Conservation (phyloP, 768 basidiomycete species). For the Pilatotrama ljubarskyi region DNA sequence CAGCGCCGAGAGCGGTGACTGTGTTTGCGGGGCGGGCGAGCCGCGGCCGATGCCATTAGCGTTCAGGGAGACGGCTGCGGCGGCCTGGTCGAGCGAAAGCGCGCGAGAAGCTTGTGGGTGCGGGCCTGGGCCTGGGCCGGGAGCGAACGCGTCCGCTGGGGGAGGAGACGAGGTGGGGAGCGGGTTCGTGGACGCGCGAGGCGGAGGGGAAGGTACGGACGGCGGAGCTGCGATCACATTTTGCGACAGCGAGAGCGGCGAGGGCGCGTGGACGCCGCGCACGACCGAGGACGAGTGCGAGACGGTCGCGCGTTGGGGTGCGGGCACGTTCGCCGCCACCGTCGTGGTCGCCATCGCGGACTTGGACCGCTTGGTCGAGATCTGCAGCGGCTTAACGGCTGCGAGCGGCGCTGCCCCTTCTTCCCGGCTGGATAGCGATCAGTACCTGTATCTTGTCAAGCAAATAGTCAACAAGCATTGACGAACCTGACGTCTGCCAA, state of each 20-base stretch:
- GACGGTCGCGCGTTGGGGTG: slow-evolving; percentile 32
- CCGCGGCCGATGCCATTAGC: slow-evolving; percentile 5
- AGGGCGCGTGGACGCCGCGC: slow-evolving; percentile 38
- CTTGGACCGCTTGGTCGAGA: slow-evolving; percentile 24
- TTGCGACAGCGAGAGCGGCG: slow-evolving; percentile 46
- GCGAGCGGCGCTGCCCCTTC: slow-evolving; percentile 2
- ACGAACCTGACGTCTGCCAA: slow-evolving; percentile 25
- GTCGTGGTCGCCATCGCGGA: slow-evolving; percentile 23
- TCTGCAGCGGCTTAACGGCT: slow-evolving; percentile 16
- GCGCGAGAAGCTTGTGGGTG: slow-evolving; percentile 12
- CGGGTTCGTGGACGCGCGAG: slow-evolving; percentile 19
- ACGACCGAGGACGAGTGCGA: slow-evolving; percentile 23
- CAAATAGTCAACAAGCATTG: background rate
- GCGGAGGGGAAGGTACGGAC: slow-evolving; percentile 21
- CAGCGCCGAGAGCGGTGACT: slow-evolving; percentile 16
- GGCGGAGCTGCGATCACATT: slow-evolving; percentile 29
- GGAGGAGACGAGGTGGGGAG: slow-evolving; percentile 18
- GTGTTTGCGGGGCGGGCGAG: slow-evolving; percentile 6
- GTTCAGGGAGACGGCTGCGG: slow-evolving; percentile 2
- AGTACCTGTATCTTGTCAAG: background rate
- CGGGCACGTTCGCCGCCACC: slow-evolving; percentile 19
- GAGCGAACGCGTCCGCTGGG: slow-evolving; percentile 19
- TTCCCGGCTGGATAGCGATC: background rate
- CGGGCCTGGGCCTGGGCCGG: background rate
- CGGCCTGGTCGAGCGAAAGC: slow-evolving; percentile 18